Evolutionary conservation across 2,329 filamentous ascomycete genomes (phyloP), one percentile per base, ranked within the genome.

Genomic region (Arthrinium puccinioides): DNA sequence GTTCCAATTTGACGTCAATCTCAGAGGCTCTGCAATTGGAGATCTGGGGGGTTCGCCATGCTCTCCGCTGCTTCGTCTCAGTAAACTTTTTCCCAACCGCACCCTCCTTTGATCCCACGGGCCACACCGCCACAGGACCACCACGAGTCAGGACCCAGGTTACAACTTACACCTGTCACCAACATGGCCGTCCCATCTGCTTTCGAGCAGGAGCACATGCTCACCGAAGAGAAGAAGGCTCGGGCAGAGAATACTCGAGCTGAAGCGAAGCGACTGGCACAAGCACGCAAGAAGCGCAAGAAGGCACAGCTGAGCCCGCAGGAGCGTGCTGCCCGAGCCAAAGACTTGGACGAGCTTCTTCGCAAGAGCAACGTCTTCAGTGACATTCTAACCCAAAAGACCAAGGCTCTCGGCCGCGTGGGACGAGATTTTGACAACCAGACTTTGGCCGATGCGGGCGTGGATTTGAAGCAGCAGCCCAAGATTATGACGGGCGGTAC

Each of bases 401-500:
- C 78, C 0, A 68, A 78, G 34, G 76, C 74, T 0, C 62, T 82
- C 1, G 78, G 78, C 2, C 69, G 76, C 2, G 76, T 82, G 0
- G 78, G 78, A 3, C 76, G 72, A 4, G 67, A 70, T 8, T 63
- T 82, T 2, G 74, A 79, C 40, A 77, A 76, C 10, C 70, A 79
- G 47, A 63, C 71, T 0, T 57, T 82, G 0, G 74, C 75, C 6
- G 76, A 79, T 43, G 77, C 80, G 38, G 73, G 88, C 37, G 61
- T 96, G 13, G 72, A 80, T 39, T 87, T 94, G 57, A 90, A 89
- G 0, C 72, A 84, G 44, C 92, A 98, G 55, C 92, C 92, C 0
- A 80, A 82, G 45, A 79, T 88, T 41, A 79, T 98, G 50, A 80
- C 82, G 1, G 87, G 87, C 5, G 92, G 92, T 2, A 83, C 81